A percentile compares a stretch with the other conserved stretches of the same genome.
phyloP scores from a whole-genome alignment of 257 asterid genomes.

The Scutellaria galericulata region DNA sequence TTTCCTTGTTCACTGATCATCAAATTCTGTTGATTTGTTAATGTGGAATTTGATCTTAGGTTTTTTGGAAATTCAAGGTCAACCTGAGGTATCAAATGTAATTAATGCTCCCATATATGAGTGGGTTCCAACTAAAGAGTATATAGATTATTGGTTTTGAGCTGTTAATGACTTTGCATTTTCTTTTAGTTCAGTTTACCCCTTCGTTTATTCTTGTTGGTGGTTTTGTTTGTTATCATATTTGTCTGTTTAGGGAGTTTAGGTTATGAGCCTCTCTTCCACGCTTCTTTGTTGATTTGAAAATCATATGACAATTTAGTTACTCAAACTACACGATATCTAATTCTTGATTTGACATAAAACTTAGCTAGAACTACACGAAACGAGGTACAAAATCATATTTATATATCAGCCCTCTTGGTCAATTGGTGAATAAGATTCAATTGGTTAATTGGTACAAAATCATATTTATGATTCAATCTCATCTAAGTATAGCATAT shows the following conservation, averaged over 20 bases:
- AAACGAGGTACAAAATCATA: neutral
- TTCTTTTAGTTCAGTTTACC: neutral
- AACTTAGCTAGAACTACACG: constrained; percentile 1
- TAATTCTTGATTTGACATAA: neutral
- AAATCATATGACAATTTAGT: neutral
- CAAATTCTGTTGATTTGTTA: neutral
- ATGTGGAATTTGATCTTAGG: neutral
- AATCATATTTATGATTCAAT: neutral
- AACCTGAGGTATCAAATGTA: constrained; percentile 5
- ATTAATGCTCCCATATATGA: neutral
- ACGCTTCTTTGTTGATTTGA: constrained; percentile 15
- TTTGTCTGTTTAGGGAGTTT: neutral
- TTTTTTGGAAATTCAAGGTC: constrained; percentile 3
- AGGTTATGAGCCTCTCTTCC: neutral
- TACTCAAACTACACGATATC: neutral
- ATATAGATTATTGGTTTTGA: neutral
- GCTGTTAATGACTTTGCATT: neutral
- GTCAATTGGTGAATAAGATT: neutral
- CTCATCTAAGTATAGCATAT: neutral
- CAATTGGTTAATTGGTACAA: too few relatives aligned
- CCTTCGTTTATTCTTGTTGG: constrained; percentile 5
- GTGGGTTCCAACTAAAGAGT: constrained; percentile 8
- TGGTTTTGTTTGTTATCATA: constrained; percentile 1
- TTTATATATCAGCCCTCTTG: neutral
- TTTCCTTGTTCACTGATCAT: neutral